Conservation (phyloP, 129 eudicot species). For the Cynara cardunculus region DNA sequence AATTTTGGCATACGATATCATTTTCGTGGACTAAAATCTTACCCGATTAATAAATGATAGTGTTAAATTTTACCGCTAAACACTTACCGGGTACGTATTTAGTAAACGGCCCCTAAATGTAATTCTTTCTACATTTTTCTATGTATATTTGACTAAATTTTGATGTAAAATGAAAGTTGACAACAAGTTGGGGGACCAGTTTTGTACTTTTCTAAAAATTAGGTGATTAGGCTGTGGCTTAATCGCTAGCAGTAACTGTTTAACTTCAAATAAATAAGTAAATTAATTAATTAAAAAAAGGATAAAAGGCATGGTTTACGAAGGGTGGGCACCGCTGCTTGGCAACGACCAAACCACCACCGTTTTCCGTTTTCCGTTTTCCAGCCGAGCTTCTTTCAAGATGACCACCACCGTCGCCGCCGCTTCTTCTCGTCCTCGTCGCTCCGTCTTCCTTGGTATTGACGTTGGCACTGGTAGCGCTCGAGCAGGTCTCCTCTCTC, state of each 20-base stretch:
- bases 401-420: constrained; percentile 41
- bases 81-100: no score
- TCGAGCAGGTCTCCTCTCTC: constrained; percentile 72
- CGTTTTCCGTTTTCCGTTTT: constrained; percentile 14
- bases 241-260: neutral
- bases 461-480: constrained; percentile 99
- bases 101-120: no score
- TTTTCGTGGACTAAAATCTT: no score
- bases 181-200: neutral
- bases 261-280: no score
- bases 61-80: no score
- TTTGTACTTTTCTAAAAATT: neutral
- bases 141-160: neutral
- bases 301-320: constrained; percentile 31
- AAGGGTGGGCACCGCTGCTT: constrained; percentile 19
- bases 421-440: constrained; percentile 26
- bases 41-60: no score
- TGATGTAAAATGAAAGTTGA: neutral
- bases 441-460: constrained; percentile 76
- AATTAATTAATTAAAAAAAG: neutral
- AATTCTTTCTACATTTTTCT: no score
- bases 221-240: neutral
- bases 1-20: no score
- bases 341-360: constrained; percentile 20
- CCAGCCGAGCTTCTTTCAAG: constrained; percentile 12